These are phyloP conservation scores for Tolypocladium tropicale DNA, from an alignment of 2,329 filamentous ascomycete species.

Conservation along the genomic window DNA sequence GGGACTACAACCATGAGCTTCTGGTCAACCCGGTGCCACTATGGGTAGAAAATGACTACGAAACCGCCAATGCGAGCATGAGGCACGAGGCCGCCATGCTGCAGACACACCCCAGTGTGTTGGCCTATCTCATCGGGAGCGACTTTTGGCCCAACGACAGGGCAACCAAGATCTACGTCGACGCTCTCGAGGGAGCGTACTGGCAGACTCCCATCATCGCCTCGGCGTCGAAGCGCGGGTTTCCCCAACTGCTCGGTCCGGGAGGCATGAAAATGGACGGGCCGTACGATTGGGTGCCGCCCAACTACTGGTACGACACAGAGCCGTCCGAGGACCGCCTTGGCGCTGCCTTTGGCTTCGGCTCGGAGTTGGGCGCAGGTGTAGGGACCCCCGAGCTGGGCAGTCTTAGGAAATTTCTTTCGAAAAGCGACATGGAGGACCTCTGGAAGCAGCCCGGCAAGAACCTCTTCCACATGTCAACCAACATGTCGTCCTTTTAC, in stretches of 20 bases:
- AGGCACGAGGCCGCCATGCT: conserved; percentile 49
- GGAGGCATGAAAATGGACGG: conserved; percentile 58
- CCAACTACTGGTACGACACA: conserved; percentile 51
- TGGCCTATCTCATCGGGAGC: conserved; percentile 49
- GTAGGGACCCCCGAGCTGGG: conserved; percentile 50
- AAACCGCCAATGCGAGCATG: conserved; percentile 43
- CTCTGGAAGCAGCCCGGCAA: conserved; percentile 46
- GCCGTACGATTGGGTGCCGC: conserved; percentile 56
- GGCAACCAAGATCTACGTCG: conserved; percentile 42
- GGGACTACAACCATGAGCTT: conserved; percentile 47
- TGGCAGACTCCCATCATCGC: conserved; percentile 49
- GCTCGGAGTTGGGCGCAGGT: conserved; percentile 50
- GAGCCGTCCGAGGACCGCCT: conserved; percentile 25
- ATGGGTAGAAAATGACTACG: conserved; percentile 46
- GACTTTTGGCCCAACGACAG: conserved; percentile 53
- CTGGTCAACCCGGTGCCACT: conserved; percentile 20
- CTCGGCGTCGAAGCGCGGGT: conserved; percentile 45
- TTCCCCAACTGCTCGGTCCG: conserved; percentile 37
- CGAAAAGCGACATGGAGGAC: conserved; percentile 36
- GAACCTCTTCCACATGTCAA: conserved; percentile 50
- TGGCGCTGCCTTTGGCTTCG: conserved; percentile 53
- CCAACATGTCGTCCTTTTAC: conserved; percentile 42
- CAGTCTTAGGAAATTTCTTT: conserved; percentile 44
- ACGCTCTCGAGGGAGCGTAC: conserved; percentile 36
- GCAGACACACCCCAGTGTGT: conserved; percentile 47